A percentile compares a stretch with the other conserved stretches of the same genome.
phyloP scores from a whole-genome alignment of 2,329 filamentous ascomycete species.

The Fusarium equiseti region DNA sequence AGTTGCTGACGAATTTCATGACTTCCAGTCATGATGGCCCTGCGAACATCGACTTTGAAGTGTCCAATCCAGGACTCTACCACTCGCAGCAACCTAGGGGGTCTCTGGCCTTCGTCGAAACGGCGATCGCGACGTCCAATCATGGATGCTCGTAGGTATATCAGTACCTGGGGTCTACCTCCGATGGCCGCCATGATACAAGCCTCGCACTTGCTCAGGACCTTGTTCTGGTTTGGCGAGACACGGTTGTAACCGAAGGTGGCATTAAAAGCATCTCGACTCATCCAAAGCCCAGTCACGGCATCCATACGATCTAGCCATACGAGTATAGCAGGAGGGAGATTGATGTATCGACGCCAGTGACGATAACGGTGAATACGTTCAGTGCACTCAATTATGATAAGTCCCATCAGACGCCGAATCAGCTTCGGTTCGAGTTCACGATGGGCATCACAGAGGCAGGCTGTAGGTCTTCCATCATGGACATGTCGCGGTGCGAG shows the following conservation, averaged over 20 bases:
- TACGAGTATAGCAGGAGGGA: conserved; percentile 14
- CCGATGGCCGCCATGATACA: conserved; percentile 65
- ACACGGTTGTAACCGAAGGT: conserved; percentile 51
- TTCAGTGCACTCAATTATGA: conserved; percentile 57
- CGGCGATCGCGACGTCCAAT: conserved; percentile 51
- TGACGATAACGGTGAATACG: conserved; percentile 48
- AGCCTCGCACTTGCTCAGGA: conserved; percentile 61
- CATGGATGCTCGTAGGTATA: conserved; percentile 60
- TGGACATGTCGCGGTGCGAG: conserved; percentile 15
- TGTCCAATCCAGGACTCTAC: conserved; percentile 60
- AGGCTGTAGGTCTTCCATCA: conserved; percentile 47
- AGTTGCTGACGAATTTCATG: conserved; percentile 27
- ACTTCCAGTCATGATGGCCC: conserved; percentile 23
- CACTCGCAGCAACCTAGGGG: conserved; percentile 55
- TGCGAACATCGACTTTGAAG: conserved; percentile 38
- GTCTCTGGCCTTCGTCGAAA: conserved; percentile 27
- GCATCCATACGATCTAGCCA: conserved; percentile 49
- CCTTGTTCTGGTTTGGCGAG: conserved; percentile 38
- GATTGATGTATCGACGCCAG: conserved; percentile 30
- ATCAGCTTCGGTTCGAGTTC: conserved; percentile 58
- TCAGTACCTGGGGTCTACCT: conserved; percentile 55
- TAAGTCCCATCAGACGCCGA: conserved; percentile 57
- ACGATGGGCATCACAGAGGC: conserved; percentile 58
- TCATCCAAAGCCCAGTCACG: conserved; percentile 55
- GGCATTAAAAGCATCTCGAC: conserved; percentile 50